phyloP scores from a whole-genome alignment of 176 grass and related monocot species.

The Miscanthus lutarioriparius region DNA sequence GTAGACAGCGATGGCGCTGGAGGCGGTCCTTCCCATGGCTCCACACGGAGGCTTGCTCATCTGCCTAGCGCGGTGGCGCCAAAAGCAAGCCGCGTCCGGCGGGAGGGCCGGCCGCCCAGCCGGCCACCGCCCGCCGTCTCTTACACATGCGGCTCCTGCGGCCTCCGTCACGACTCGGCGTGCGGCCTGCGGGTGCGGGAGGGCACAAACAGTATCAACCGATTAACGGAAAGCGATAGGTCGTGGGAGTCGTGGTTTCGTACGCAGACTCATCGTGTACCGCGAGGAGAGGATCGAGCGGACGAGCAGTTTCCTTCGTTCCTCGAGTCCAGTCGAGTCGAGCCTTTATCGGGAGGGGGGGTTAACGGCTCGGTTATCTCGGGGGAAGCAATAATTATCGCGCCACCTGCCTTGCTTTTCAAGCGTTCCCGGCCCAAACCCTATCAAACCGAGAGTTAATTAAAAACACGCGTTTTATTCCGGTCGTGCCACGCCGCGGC shows the following conservation, averaged over 20 bases:
- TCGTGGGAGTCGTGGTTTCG: neutral
- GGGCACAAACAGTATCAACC: no score
- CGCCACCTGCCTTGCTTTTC: neutral
- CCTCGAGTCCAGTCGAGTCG: neutral
- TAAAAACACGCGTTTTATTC: conserved; percentile 26
- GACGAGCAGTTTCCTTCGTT: neutral
- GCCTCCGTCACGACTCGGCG: neutral
- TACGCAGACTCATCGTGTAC: no score
- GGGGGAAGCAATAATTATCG: neutral
- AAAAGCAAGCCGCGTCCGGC: conserved; percentile 20
- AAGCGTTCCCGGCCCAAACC: conserved; percentile 3
- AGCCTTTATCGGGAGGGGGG: conserved; percentile 11
- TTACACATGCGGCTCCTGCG: neutral
- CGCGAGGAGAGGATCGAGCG: no score
- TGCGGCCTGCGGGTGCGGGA: neutral
- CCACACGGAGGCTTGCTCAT: conserved; percentile 21
- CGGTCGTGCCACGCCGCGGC: conserved; percentile 15
- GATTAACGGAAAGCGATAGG: no score
- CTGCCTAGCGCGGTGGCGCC: neutral
- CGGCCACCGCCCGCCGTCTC: neutral
- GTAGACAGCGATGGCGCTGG: neutral
- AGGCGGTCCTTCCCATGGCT: neutral
- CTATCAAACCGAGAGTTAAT: conserved; percentile 5
- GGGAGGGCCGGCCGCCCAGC: neutral
- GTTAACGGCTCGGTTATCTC: conserved; percentile 33